Evolutionary conservation across 306 rosid genomes (phyloP), one percentile per base, ranked within the genome.

Genomic region (Sicyos edulis): DNA sequence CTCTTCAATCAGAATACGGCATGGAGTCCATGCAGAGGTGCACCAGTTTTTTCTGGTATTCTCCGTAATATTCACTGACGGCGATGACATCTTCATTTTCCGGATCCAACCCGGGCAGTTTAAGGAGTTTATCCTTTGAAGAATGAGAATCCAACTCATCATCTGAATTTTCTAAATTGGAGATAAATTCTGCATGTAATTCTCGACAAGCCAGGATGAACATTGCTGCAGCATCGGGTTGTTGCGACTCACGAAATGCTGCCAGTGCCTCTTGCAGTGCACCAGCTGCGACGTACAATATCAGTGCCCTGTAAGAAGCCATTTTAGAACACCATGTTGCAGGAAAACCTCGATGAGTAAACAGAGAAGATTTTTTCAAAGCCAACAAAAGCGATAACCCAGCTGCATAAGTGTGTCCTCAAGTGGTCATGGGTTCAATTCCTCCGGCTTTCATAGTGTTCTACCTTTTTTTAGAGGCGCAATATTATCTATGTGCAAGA

Each of bases 221-320:
- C 99, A 95, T 89, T 20, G 97, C 92, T 10, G 96, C 99, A 7
- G 96, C 81, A 78, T 91, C 99, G 22, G 97, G 96, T 78, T 91
- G 90, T 55, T 86, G 97, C 54, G 91, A 92, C 82, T 89, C 95
- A 11, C 99, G 92, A 74, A 95, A 96, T 54, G 91, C 88, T 70
- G 95, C 91, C 88, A 95, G 74, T 80, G 95, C 96, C 85, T 86
- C 97, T 80, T 86, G 95, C 71, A 95, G 87, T 29, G 97, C 96
- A 54, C 99, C 99, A 44, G 97, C 97, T 12, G 96, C 96, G 72
- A 95, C 97, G 61, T 82, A 95, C 85, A 91, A 79, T 75, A 91
- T 86, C 80, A 95, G 69, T 54, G 96, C 99, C 92, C 97, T 92
- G 90, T 81, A 84, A 66, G 75, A 74, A 16, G 73, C 37, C 76